A percentile compares a stretch with the other conserved stretches of the same genome.
Evolutionary conservation across 352 stramenopile species (phyloP).

Genomic region (Globisporangium recalcitrans): DNA sequence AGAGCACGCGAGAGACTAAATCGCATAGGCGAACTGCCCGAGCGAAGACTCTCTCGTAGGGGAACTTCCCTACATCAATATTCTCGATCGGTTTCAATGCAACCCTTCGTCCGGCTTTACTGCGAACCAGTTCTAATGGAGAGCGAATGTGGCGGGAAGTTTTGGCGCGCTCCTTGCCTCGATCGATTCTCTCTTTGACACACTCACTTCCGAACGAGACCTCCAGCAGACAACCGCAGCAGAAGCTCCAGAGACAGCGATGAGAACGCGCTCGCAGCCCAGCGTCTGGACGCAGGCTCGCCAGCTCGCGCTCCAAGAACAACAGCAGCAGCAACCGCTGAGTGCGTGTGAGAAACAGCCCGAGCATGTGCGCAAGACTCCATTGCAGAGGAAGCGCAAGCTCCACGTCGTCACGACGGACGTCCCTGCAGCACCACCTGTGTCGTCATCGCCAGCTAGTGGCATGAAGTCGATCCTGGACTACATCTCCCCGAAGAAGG

Average conservation of each 20-base stretch:
- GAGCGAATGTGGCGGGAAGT: background rate
- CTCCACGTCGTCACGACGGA: background rate
- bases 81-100: no score
- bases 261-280: slow-evolving; percentile 16
- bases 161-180: background rate
- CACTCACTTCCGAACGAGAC: background rate
- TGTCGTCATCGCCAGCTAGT: background rate
- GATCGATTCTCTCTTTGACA: background rate
- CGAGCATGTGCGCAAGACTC: background rate
- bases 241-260: background rate
- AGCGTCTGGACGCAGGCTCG: slow-evolving; percentile 1
- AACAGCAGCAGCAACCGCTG: background rate
- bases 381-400: slow-evolving; percentile 5
- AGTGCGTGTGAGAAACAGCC: background rate
- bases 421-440: background rate
- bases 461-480: slow-evolving; percentile 6
- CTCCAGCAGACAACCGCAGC: background rate
- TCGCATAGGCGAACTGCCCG: no score
- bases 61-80: no score
- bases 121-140: background rate
- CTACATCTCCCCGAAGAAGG: slow-evolving; percentile 1
- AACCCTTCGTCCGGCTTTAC: no score
- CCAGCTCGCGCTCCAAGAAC: background rate
- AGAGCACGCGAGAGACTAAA: no score
- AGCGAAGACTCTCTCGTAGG: no score